Conservation (phyloP, 192 early-diverging fungal species). For the Umbelopsis ramanniana region DNA sequence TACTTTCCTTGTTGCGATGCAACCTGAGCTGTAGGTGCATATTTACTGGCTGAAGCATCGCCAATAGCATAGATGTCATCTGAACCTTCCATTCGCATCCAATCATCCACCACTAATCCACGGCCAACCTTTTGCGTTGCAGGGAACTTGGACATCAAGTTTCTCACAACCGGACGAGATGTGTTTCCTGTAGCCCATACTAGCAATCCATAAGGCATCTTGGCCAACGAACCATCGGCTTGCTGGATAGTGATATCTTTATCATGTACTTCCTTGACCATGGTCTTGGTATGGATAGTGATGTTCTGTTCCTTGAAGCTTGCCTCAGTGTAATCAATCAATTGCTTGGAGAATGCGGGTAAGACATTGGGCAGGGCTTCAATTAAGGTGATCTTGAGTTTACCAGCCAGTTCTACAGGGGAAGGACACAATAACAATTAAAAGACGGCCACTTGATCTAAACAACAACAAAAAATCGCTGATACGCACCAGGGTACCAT, state of each 20-base stretch:
- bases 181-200: slow-evolving; percentile 86
- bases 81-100: slow-evolving; percentile 62
- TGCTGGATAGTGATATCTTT: slow-evolving; percentile 69
- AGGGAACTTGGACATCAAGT: slow-evolving; percentile 63
- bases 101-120: slow-evolving; percentile 70
- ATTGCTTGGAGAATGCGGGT: slow-evolving; percentile 68
- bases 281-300: slow-evolving; percentile 68
- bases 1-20: slow-evolving; percentile 85
- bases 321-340: slow-evolving; percentile 77
- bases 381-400: slow-evolving; percentile 73
- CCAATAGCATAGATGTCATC: slow-evolving; percentile 66
- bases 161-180: slow-evolving; percentile 59
- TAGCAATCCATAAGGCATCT: slow-evolving; percentile 73
- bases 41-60: slow-evolving; percentile 70
- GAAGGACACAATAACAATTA: not conserved
- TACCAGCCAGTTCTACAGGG: slow-evolving; percentile 59
- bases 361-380: slow-evolving; percentile 75
- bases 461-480: no score
- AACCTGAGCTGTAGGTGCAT: slow-evolving; percentile 78
- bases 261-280: slow-evolving; percentile 73
- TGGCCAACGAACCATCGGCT: slow-evolving; percentile 57
- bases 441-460: not conserved
- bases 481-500: slow-evolving; percentile 63
- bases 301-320: slow-evolving; percentile 72
- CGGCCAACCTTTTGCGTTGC: slow-evolving; percentile 60